Evolutionary conservation across 331 rosid species (phyloP).

Genomic region (Quercus lobata): DNA sequence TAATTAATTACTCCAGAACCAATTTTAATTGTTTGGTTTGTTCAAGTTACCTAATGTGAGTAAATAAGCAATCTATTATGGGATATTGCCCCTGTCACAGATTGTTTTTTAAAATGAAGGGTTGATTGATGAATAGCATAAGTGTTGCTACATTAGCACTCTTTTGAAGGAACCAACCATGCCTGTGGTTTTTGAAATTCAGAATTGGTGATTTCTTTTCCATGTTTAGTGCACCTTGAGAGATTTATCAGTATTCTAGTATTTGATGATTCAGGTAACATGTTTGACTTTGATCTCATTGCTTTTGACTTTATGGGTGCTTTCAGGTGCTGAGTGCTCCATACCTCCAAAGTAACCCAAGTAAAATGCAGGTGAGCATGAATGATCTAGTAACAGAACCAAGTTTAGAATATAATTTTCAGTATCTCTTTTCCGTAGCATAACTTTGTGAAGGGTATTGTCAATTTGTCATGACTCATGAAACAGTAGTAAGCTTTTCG

Average conservation of each 20-base stretch:
- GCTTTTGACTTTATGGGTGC: slow-evolving; percentile 9
- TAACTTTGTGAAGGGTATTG: not conserved
- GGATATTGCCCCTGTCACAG: no score
- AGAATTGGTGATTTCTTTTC: not conserved
- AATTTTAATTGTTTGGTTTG: no score
- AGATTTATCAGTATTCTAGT: not conserved
- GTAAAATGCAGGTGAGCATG: slow-evolving; percentile 63
- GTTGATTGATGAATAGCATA: no score
- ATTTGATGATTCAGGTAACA: not conserved
- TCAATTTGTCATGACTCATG: not conserved
- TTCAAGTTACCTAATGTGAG: no score
- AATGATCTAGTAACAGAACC: not conserved
- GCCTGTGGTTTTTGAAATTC: not conserved
- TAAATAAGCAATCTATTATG: no score
- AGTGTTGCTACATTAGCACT: not conserved
- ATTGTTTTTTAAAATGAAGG: no score
- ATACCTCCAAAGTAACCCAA: slow-evolving; percentile 61
- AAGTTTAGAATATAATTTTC: not conserved
- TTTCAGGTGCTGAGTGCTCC: slow-evolving; percentile 93
- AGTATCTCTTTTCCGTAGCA: not conserved
- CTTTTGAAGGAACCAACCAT: not conserved
- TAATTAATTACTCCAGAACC: no score
- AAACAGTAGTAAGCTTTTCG: not conserved
- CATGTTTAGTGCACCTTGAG: not conserved
- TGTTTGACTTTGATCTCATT: slow-evolving; percentile 20